Percentiles rank a stretch among this genome's conserved stretches.
Conservation (phyloP, 345 rosid species). For the Populus davidiana region DNA sequence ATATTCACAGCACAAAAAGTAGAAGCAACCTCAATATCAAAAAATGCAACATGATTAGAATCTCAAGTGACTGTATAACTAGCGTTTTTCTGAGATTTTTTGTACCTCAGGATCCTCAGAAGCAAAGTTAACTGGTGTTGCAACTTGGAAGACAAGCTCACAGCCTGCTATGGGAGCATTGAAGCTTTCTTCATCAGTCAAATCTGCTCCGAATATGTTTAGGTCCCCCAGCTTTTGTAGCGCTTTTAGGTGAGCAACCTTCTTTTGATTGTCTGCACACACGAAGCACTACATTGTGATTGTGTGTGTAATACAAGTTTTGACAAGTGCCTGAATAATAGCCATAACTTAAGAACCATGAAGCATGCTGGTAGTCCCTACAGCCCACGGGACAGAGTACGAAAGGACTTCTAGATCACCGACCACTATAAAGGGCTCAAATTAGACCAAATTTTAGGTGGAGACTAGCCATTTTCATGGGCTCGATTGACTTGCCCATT, state of each 20-base stretch:
- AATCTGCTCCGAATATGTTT: constrained; percentile 62
- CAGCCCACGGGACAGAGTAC: not conserved
- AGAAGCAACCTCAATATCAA: not conserved
- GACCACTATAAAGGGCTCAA: not conserved
- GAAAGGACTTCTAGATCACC: not conserved
- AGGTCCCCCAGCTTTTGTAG: constrained; percentile 64
- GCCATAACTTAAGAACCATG: not conserved
- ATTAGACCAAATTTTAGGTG: not conserved
- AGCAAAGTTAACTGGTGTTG: constrained; percentile 80
- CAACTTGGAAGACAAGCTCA: constrained; percentile 80
- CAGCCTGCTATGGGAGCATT: constrained; percentile 56
- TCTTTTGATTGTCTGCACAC: constrained; percentile 55
- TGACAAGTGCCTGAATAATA: too few relatives aligned
- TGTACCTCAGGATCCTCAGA: constrained; percentile 83
- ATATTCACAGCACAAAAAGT: not conserved
- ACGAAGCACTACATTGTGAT: not conserved
- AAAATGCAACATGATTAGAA: not conserved
- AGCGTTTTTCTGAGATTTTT: not conserved
- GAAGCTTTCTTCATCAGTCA: constrained; percentile 64
- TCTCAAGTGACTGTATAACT: not conserved
- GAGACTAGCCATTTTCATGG: not conserved
- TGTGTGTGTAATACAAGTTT: not conserved
- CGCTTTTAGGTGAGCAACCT: constrained; percentile 47
- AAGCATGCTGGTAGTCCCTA: not conserved
- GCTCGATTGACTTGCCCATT: not conserved